Evolutionary conservation across 129 eudicot species (phyloP).

Genomic region (Lactuca saligna): DNA sequence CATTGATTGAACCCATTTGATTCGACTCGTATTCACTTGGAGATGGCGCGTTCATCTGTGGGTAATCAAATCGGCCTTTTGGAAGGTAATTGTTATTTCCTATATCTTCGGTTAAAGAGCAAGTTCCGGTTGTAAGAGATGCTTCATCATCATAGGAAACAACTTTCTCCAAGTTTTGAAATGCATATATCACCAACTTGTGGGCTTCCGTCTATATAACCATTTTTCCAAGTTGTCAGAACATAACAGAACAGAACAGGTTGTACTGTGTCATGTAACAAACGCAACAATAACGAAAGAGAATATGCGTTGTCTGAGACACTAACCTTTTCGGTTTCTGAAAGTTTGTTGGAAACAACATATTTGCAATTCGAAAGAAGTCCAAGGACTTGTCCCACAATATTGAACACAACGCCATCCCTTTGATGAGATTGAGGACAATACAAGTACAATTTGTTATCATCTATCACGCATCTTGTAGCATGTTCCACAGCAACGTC

Average conservation of each 20-base stretch:
- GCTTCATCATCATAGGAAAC: constrained; percentile 54
- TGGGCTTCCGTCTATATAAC: constrained; percentile 55
- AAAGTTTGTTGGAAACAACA: constrained; percentile 47
- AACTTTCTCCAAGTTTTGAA: constrained; percentile 55
- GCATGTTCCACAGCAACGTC: constrained; percentile 88
- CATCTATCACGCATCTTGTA: constrained; percentile 68
- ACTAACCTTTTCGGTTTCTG: constrained; percentile 72
- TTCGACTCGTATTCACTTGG: constrained; percentile 43
- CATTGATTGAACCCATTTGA: constrained; percentile 41
- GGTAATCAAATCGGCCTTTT: constrained; percentile 34
- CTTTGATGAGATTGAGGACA: constrained; percentile 44
- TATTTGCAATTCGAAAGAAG: constrained; percentile 55
- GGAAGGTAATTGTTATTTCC: constrained; percentile 19
- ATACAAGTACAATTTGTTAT: constrained; percentile 53
- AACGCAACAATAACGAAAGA: neutral
- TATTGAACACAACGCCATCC: constrained; percentile 72
- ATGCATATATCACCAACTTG: constrained; percentile 58
- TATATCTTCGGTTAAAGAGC: constrained; percentile 35
- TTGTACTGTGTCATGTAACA: too few species aligned
- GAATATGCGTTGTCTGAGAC: neutral
- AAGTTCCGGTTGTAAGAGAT: constrained; percentile 32
- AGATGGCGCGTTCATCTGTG: constrained; percentile 34
- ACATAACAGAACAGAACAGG: neutral
- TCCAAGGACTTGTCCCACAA: constrained; percentile 78
- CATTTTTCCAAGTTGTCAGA: neutral